These are phyloP conservation scores for Alternaria ventricosa DNA, from an alignment of 2,329 filamentous ascomycete species.

Conservation along the genomic window DNA sequence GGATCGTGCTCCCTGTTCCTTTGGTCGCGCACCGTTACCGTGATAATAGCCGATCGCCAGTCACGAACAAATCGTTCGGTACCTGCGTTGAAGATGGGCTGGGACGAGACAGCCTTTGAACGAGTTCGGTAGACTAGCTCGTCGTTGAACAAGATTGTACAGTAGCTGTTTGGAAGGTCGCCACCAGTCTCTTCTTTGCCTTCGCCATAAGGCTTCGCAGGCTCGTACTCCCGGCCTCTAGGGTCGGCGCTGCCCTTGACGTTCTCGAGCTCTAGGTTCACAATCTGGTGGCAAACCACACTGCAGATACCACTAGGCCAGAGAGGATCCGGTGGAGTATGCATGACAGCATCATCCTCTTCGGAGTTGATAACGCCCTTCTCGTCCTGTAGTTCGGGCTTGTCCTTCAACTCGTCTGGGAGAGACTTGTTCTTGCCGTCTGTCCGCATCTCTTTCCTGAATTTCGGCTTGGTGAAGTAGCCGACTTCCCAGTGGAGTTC, in stretches of 20 bases:
- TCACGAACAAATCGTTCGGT: conserved; percentile 93
- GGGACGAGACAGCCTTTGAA: conserved; percentile 89
- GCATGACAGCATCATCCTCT: conserved; percentile 82
- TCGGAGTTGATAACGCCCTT: conserved; percentile 76
- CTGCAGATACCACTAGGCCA: conserved; percentile 93
- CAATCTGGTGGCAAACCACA: conserved; percentile 90
- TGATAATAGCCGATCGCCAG: conserved; percentile 87
- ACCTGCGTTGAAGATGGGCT: conserved; percentile 96
- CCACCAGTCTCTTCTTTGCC: conserved; percentile 83
- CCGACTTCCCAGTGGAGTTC: conserved; percentile 96
- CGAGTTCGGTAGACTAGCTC: conserved; percentile 92
- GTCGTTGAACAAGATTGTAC: conserved; percentile 89
- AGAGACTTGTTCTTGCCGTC: conserved; percentile 83
- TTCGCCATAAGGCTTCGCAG: conserved; percentile 83
- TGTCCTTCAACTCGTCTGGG: conserved; percentile 74
- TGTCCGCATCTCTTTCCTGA: conserved; percentile 82
- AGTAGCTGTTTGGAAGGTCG: conserved; percentile 87
- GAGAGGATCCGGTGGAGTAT: conserved; percentile 92
- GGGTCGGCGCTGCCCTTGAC: conserved; percentile 82
- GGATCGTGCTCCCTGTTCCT: conserved; percentile 93
- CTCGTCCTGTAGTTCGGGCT: conserved; percentile 84
- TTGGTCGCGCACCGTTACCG: conserved; percentile 85
- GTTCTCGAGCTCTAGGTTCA: conserved; percentile 90
- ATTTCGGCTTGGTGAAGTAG: conserved; percentile 89
- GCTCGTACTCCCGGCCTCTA: conserved; percentile 86